Percentiles rank a stretch among this genome's conserved stretches.
These are phyloP conservation scores for Scedosporium aurantiacum DNA, from an alignment of 2,329 filamentous ascomycete species.

Conservation along the genomic window DNA sequence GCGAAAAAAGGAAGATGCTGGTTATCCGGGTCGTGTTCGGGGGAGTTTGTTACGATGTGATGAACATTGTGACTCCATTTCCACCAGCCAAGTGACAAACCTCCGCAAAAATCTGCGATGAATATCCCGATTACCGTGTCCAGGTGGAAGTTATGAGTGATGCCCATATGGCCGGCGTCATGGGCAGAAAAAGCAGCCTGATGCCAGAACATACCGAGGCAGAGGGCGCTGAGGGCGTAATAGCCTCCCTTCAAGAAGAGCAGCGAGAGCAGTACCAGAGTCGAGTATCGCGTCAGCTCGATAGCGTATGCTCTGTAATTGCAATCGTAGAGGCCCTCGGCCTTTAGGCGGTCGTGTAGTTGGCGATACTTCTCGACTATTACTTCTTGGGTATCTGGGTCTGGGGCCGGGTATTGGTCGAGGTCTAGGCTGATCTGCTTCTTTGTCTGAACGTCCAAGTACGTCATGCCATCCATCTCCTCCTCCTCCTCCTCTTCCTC, in stretches of 20 bases:
- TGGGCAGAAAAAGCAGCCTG: constrained; percentile 90
- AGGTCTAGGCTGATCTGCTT: constrained; percentile 65
- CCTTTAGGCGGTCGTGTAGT: constrained; percentile 59
- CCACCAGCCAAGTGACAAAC: constrained; percentile 92
- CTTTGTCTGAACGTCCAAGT: constrained; percentile 62
- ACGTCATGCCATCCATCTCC: constrained; percentile 42
- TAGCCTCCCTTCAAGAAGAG: constrained; percentile 50
- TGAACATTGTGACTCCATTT: constrained; percentile 94
- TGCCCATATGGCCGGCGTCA: constrained; percentile 94
- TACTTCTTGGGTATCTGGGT: constrained; percentile 58
- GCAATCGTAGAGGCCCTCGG: constrained; percentile 72
- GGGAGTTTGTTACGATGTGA: constrained; percentile 89
- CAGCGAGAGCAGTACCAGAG: constrained; percentile 50
- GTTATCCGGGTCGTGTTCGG: constrained; percentile 94
- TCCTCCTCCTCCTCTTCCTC: constrained; percentile 26
- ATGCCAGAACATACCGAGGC: constrained; percentile 81
- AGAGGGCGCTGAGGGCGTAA: constrained; percentile 60
- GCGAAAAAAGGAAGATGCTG: constrained; percentile 85
- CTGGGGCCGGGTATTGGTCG: constrained; percentile 69
- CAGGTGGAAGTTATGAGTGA: constrained; percentile 77
- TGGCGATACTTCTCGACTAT: constrained; percentile 76
- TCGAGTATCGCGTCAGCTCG: constrained; percentile 60
- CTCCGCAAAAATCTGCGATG: constrained; percentile 81
- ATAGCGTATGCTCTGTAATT: constrained; percentile 70
- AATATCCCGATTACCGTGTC: constrained; percentile 83